Conservation (phyloP, 2,329 filamentous ascomycete genomes). For the Chalaropsis ovoidea region DNA sequence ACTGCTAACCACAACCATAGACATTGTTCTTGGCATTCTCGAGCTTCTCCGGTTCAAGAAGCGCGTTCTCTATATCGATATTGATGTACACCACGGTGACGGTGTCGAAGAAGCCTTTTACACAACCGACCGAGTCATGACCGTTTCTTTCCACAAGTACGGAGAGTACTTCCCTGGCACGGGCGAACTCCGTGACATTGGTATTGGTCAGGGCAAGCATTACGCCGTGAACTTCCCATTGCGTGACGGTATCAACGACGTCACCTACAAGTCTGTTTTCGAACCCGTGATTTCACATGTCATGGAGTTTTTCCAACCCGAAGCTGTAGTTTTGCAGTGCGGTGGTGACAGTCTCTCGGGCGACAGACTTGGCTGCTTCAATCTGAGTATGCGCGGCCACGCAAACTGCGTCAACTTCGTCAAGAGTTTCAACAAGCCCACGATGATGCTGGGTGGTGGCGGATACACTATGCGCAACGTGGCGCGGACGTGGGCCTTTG, state of each 20-base stretch:
- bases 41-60: conserved; percentile 84
- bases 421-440: conserved; percentile 72
- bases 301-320: conserved; percentile 77
- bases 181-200: conserved; percentile 75
- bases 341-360: conserved; percentile 91
- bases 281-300: conserved; percentile 79
- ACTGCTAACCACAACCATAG: conserved; percentile 28
- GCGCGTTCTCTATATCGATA: conserved; percentile 95
- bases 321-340: conserved; percentile 90
- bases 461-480: conserved; percentile 98
- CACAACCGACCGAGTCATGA: conserved; percentile 86
- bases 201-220: conserved; percentile 77
- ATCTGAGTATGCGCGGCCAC: conserved; percentile 91
- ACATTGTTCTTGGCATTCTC: conserved; percentile 92
- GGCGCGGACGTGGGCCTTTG: conserved; percentile 91
- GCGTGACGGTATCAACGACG: conserved; percentile 83
- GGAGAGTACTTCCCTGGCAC: conserved; percentile 94
- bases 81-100: conserved; percentile 88
- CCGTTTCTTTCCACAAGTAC: conserved; percentile 91
- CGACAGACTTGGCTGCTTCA: conserved; percentile 91
- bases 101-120: conserved; percentile 91
- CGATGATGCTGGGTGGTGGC: conserved; percentile 87
- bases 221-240: conserved; percentile 88
- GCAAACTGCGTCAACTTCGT: conserved; percentile 89
- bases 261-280: conserved; percentile 83